These are phyloP conservation scores for Leccinum incarnatum DNA, from an alignment of 768 basidiomycete species.

Conservation along the genomic window DNA sequence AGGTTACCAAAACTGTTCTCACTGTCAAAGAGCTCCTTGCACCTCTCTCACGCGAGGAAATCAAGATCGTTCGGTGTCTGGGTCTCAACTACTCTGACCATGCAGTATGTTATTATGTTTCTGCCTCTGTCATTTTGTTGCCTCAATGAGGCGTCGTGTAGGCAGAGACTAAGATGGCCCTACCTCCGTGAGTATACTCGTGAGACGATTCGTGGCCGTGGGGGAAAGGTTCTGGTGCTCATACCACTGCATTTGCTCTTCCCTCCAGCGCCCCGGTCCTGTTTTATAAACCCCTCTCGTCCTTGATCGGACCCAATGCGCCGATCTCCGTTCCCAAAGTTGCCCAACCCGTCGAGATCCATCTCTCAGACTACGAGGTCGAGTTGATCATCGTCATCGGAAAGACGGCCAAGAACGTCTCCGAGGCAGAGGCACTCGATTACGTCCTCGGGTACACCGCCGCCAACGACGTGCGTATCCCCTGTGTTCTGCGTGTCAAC, in stretches of 20 bases:
- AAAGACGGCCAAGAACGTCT: constrained; percentile 75
- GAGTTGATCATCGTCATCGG: constrained; percentile 83
- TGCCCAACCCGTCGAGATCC: constrained; percentile 66
- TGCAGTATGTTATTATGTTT: constrained; percentile 46
- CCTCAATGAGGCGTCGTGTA: constrained; percentile 21
- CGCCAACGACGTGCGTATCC: constrained; percentile 63
- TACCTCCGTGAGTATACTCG: constrained; percentile 52
- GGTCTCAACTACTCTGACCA: constrained; percentile 86
- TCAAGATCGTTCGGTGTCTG: constrained; percentile 70
- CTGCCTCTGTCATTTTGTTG: not conserved
- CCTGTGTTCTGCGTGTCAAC: too few relatives aligned
- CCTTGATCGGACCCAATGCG: constrained; percentile 69
- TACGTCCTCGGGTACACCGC: constrained; percentile 84
- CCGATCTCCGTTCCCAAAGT: constrained; percentile 62
- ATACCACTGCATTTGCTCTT: not conserved
- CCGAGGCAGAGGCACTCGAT: constrained; percentile 76
- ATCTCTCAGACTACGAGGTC: constrained; percentile 80
- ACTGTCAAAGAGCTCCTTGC: constrained; percentile 71
- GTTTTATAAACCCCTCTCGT: constrained; percentile 74
- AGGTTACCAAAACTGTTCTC: constrained; percentile 58
- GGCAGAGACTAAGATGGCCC: constrained; percentile 64
- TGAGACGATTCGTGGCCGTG: not conserved
- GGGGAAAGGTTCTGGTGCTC: not conserved
- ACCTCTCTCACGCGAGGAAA: constrained; percentile 64
- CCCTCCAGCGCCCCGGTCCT: constrained; percentile 59